These are phyloP conservation scores for Lasiodiplodia gonubiensis DNA, from an alignment of 2,329 filamentous ascomycete genomes.

Conservation along the genomic window DNA sequence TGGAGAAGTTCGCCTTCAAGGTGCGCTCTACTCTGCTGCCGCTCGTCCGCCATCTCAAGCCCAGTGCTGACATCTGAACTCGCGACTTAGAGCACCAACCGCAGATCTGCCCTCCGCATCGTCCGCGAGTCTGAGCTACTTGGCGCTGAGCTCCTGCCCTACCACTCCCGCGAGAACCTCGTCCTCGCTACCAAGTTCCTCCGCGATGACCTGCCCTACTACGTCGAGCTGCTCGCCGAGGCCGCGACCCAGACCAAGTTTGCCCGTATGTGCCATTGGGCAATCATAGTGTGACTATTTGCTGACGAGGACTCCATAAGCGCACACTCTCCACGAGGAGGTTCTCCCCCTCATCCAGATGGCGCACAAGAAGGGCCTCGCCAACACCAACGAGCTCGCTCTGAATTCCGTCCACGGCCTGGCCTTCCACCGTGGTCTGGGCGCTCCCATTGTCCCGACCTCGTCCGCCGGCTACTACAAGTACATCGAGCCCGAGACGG, in stretches of 20 bases:
- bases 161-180: conserved; percentile 91
- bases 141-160: conserved; percentile 84
- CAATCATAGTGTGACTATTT: conserved; percentile 27
- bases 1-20: conserved; percentile 98
- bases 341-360: conserved; percentile 76
- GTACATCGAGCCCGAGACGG: conserved; percentile 77
- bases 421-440: conserved; percentile 93
- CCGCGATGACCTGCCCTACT: conserved; percentile 94
- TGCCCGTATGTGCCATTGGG: conserved; percentile 58
- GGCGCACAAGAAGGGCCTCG: conserved; percentile 75
- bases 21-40: conserved; percentile 52
- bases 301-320: conserved; percentile 56
- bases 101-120: conserved; percentile 89
- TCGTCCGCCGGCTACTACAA: conserved; percentile 73
- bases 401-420: conserved; percentile 83
- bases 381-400: conserved; percentile 70
- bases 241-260: conserved; percentile 89
- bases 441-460: conserved; percentile 75
- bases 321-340: conserved; percentile 89
- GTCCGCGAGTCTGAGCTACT: conserved; percentile 94
- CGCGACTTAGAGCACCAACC: conserved; percentile 74
- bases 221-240: conserved; percentile 92
- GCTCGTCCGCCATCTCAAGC: conserved; percentile 22
- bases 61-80: conserved; percentile 34
- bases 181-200: conserved; percentile 95